Conservation (phyloP, 768 basidiomycete species). For the Mycena galopus region DNA sequence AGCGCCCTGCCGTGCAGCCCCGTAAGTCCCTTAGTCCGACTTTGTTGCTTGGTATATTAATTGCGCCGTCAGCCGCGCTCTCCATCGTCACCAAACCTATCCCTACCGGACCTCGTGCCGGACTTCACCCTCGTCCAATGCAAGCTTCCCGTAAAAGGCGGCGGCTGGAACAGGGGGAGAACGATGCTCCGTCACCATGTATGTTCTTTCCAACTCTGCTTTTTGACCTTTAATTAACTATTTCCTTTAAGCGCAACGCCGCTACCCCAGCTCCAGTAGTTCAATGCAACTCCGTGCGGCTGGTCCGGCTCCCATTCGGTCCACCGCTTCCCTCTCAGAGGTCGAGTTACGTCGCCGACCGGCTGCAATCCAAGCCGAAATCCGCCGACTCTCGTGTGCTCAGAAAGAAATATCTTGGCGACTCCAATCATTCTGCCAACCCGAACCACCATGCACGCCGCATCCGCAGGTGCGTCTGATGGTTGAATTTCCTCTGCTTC, state of each 20-base stretch:
- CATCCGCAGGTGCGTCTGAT: not conserved
- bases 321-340: not conserved
- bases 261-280: not conserved
- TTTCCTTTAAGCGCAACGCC: too few relatives aligned
- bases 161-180: too few relatives aligned
- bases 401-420: not conserved
- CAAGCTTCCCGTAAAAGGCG: not conserved
- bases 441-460: not conserved
- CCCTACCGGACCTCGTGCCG: conserved; percentile 15
- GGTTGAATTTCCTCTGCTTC: not conserved
- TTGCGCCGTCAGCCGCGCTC: not conserved
- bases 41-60: not conserved
- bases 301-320: not conserved
- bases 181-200: too few relatives aligned
- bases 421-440: not conserved
- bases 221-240: too few relatives aligned
- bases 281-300: not conserved
- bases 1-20: not conserved
- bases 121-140: not conserved
- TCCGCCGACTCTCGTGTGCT: not conserved
- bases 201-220: too few relatives aligned
- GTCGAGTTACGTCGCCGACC: not conserved
- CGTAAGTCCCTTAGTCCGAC: not conserved
- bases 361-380: not conserved
- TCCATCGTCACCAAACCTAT: not conserved